Evolutionary conservation across 2,329 filamentous ascomycete species (phyloP), one percentile per base, ranked within the genome.

Genomic region (Whalleya microplaca): DNA sequence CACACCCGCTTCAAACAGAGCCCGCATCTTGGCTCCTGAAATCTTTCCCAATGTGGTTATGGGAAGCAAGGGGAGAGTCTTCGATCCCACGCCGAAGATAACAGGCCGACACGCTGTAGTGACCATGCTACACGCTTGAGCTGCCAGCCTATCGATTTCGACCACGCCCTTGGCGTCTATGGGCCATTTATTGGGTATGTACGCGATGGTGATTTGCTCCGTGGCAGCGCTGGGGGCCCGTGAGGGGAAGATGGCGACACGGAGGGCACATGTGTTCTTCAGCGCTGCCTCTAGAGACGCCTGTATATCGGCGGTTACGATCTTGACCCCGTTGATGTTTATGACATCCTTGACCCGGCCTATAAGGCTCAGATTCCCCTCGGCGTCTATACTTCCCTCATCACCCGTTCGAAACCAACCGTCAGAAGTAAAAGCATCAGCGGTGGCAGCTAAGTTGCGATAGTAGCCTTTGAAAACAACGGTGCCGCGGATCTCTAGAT

Each of bases 401-500:
- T 80, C 76, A 1, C 76, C 77, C 0, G 77, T 79, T 5, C 58
- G 59, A 54, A 78, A 79, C 75, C 76, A 80, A 1, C 73, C 72
- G 59, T 78, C 74, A 0, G 79, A 72, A 1, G 81, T 84, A 50
- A 87, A 76, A 0, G 82, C 82, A 27, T 85, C 79, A 14, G 63
- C 67, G 0, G 86, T 90, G 1, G 83, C 85, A 44, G 79, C 73
- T 0, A 77, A 75, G 49, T 86, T 85, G 46, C 77, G 76, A 79
- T 84, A 88, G 66, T 90, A 90, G 2, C 82, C 80, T 53, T 82
- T 79, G 76, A 89, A 89, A 9, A 90, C 75, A 43, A 86, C 84
- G 0, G 80, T 79, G 1, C 79, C 84, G 3, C 77, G 76, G 0
- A 88, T 73, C 77, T 84, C 84, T n/a, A 89, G 75, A 66, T 87